These are phyloP conservation scores for Pisolithus thermaeus DNA, from an alignment of 1,284 basidiomycete genomes.

Conservation along the genomic window DNA sequence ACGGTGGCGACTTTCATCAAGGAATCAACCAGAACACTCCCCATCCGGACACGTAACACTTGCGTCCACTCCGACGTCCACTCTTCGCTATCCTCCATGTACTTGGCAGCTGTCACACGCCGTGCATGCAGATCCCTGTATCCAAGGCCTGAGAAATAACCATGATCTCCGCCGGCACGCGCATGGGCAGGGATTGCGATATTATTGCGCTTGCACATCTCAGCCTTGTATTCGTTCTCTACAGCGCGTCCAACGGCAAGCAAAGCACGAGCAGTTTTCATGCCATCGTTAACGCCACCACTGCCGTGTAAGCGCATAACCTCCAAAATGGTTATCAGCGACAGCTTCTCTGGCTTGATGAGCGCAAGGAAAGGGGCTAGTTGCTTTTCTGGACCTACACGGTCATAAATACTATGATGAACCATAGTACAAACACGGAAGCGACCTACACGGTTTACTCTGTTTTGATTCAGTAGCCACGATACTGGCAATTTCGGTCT, in stretches of 20 bases:
- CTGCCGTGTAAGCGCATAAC: slow-evolving; percentile 80
- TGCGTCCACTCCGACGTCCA: slow-evolving; percentile 86
- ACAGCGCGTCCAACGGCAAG: slow-evolving; percentile 81
- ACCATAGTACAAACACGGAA: neutral
- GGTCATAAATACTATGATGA: slow-evolving; percentile 6
- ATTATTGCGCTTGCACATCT: slow-evolving; percentile 67
- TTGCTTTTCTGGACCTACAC: slow-evolving; percentile 7
- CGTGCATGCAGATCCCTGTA: slow-evolving; percentile 54
- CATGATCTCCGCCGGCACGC: slow-evolving; percentile 34
- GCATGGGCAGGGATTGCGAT: slow-evolving; percentile 44
- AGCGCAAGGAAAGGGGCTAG: slow-evolving; percentile 69
- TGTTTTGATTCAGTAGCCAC: slow-evolving; percentile 32
- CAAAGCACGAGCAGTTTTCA: slow-evolving; percentile 87
- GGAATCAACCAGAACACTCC: slow-evolving; percentile 78
- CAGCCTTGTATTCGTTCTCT: slow-evolving; percentile 84
- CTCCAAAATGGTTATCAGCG: slow-evolving; percentile 87
- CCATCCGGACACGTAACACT: slow-evolving; percentile 69
- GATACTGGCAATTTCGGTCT: slow-evolving; percentile 52
- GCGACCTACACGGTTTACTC: slow-evolving; percentile 1
- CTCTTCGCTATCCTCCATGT: slow-evolving; percentile 57
- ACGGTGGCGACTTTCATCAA: slow-evolving; percentile 84
- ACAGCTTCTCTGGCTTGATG: slow-evolving; percentile 74
- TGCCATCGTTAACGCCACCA: slow-evolving; percentile 77
- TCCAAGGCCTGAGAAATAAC: slow-evolving; percentile 53
- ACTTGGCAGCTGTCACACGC: slow-evolving; percentile 58